phyloP scores from a whole-genome alignment of 73 alveolate species.

The Paraurostyla sp. region DNA sequence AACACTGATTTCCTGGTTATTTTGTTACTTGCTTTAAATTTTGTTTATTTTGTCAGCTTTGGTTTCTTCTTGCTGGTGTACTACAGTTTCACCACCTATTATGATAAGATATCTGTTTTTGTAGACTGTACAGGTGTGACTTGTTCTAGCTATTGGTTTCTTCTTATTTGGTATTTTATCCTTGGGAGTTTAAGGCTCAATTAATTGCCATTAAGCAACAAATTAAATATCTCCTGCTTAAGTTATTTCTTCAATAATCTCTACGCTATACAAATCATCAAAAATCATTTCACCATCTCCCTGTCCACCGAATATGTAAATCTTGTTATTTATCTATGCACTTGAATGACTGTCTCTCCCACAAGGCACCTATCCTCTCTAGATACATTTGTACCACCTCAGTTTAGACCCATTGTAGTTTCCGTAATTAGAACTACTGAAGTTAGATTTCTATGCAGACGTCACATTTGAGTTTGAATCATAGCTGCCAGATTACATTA shows the following conservation, averaged over 20 bases:
- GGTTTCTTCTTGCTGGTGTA: background rate
- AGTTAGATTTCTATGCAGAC: no score
- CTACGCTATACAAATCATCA: constrained; percentile 45
- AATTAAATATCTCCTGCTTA: background rate
- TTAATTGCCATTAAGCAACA: constrained; percentile 16
- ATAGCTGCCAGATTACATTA: background rate
- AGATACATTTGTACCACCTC: constrained; percentile 47
- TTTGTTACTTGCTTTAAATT: background rate
- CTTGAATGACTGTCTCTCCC: constrained; percentile 74
- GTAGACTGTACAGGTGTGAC: constrained; percentile 55
- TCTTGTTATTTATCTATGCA: constrained; percentile 26
- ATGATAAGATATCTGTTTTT: constrained; percentile 32
- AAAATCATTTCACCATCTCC: constrained; percentile 51
- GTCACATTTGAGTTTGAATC: constrained; percentile 30
- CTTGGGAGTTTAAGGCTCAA: background rate
- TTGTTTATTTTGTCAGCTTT: background rate
- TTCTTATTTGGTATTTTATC: background rate
- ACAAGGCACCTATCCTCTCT: constrained; percentile 44
- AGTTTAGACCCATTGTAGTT: no score
- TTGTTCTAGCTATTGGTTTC: constrained; percentile 42
- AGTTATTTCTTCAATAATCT: constrained; percentile 14
- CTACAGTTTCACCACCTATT: constrained; percentile 47
- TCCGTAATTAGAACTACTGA: no score
- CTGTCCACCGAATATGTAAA: constrained; percentile 72
- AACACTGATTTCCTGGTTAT: background rate